Base-by-base conservation (phyloP, 1,284 basidiomycete genomes). In the Exobasidium cylindrosporum region DNA sequence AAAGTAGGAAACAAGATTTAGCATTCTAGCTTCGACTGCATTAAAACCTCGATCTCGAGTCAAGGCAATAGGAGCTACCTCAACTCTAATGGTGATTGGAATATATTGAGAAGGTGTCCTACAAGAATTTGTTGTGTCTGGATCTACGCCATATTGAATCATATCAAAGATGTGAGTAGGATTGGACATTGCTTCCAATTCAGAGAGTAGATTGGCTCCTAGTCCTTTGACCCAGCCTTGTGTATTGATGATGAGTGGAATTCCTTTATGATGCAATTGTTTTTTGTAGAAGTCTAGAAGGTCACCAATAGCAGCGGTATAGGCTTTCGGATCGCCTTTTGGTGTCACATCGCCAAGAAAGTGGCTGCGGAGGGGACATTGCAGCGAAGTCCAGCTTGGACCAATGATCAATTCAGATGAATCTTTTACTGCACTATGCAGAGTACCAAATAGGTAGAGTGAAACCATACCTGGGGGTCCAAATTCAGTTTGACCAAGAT, bases 211-310 rank as follows among this genome's bases (percentile, higher is more conserved):
- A 69, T 96, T 91, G 21, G 87, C 88, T 1, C 95, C 95, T 1
- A 97, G 86, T 1, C 95, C 95, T 79, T 95, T 97, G 14, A 87
- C 86, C 95, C 95, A 98, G 1, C 95, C 95, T 86, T 95, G 94
- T 0, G 91, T 97, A 79, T 98, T 98, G 60, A 97, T 86, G 7
- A 97, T 85, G 4, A 98, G 85, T 0, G 95, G 95, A 3, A 80
- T 68, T 11, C 61, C 50, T 23, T 45, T 40, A 30, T 60, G 43
- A 66, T 67, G 24, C 67, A 58, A 26, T 62, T 53, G 21, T 26
- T 40, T 17, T 59, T 57, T 57, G 80, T 90, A 97, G 1, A 84
- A 84, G 50, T 89, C 84, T 35, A 92, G 56, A 7, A 94, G 83
- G 1, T 88, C 83, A 40, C 85, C 83, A 44, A 94, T 84, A 1